A percentile compares a stretch with the other conserved stretches of the same genome.
Evolutionary conservation across 2,329 filamentous ascomycete species (phyloP).

Genomic region (Phaeosphaeria sp.): DNA sequence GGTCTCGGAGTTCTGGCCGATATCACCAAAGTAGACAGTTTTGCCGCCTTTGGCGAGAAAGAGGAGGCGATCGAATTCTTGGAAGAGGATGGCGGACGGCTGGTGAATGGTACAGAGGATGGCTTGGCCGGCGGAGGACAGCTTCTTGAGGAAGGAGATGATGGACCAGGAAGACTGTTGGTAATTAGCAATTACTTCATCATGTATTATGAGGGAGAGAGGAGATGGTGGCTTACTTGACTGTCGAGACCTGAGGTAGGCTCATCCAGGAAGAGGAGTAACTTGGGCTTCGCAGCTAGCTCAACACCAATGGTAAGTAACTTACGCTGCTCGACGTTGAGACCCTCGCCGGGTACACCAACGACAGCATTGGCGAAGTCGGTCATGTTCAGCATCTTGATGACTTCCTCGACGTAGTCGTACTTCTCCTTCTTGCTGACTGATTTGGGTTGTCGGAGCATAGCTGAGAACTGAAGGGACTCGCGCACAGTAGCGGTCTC

Average conservation of each 20-base stretch:
- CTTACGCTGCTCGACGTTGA: constrained; percentile 74
- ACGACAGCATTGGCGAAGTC: constrained; percentile 72
- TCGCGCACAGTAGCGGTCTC: constrained; percentile 49
- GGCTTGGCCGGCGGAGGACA: constrained; percentile 58
- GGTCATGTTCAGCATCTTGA: constrained; percentile 70
- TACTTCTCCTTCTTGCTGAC: constrained; percentile 66
- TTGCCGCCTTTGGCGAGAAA: constrained; percentile 54
- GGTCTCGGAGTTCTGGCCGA: constrained; percentile 51
- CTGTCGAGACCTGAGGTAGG: constrained; percentile 68
- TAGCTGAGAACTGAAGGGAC: constrained; percentile 43
- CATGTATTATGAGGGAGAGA: not conserved
- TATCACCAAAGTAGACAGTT: constrained; percentile 57
- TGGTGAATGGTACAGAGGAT: constrained; percentile 58
- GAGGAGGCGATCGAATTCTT: constrained; percentile 54
- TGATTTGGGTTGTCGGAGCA: constrained; percentile 57
- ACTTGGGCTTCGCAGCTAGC: constrained; percentile 70
- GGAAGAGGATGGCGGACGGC: constrained; percentile 54
- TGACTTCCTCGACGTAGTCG: constrained; percentile 69
- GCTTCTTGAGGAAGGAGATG: constrained; percentile 66
- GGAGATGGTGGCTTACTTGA: constrained; percentile 20
- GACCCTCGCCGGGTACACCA: constrained; percentile 67
- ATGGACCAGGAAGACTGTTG: constrained; percentile 66
- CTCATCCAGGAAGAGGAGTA: constrained; percentile 69
- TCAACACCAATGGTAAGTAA: constrained; percentile 76
- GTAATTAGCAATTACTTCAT: not conserved